Evolutionary conservation across 768 basidiomycete genomes (phyloP).

Genomic region (Crassisporium funariophilum): DNA sequence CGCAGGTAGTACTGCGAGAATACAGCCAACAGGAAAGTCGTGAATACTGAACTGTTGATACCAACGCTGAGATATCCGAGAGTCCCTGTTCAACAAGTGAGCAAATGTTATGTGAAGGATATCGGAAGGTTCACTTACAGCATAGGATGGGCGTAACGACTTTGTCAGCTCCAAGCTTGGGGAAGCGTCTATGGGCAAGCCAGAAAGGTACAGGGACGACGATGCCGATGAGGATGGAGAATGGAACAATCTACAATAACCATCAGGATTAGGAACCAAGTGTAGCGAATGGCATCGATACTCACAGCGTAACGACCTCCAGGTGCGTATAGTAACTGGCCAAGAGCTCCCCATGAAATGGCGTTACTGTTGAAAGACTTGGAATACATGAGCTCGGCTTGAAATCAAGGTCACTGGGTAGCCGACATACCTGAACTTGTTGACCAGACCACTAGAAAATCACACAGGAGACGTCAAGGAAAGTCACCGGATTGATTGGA

Average conservation of each 20-base stretch:
- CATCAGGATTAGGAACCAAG: slow-evolving; percentile 8
- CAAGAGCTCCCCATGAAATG: slow-evolving; percentile 60
- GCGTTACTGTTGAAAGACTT: slow-evolving; percentile 48
- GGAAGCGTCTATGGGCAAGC: slow-evolving; percentile 48
- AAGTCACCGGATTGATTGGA: neutral
- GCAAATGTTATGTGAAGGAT: too few relatives aligned
- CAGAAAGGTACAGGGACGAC: slow-evolving; percentile 59
- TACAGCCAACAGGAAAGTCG: slow-evolving; percentile 43
- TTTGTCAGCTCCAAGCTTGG: slow-evolving; percentile 47
- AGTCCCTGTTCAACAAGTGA: slow-evolving; percentile 28
- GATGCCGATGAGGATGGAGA: slow-evolving; percentile 50
- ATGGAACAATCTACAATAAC: slow-evolving; percentile 42
- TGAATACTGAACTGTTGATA: slow-evolving; percentile 56
- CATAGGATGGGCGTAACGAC: slow-evolving; percentile 54
- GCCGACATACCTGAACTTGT: slow-evolving; percentile 34
- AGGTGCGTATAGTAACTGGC: slow-evolving; percentile 47
- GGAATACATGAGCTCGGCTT: neutral
- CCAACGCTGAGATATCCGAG: slow-evolving; percentile 55
- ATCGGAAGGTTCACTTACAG: too few relatives aligned
- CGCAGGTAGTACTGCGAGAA: slow-evolving; percentile 51
- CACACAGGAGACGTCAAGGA: slow-evolving; percentile 4
- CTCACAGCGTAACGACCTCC: slow-evolving; percentile 48
- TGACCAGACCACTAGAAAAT: slow-evolving; percentile 51
- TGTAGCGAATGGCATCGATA: slow-evolving; percentile 24
- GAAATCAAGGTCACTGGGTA: neutral